Conservation (phyloP, 1,284 basidiomycete genomes). For the Cutaneotrichosporon spelunceum region DNA sequence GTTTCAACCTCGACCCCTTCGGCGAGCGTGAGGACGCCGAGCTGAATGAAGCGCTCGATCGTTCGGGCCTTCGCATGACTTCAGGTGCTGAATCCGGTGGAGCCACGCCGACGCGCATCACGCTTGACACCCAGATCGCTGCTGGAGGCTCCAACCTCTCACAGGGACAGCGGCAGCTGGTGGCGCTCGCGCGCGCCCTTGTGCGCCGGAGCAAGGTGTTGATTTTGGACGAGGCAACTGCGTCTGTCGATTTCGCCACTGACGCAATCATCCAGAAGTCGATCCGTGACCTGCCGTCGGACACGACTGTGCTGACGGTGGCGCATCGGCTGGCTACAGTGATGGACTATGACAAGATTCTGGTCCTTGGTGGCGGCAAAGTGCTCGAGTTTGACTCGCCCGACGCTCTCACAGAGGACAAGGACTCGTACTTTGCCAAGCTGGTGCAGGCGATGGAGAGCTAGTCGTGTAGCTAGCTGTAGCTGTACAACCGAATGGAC, state of each 20-base stretch:
- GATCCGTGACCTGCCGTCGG: conserved; percentile 52
- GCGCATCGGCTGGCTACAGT: conserved; percentile 55
- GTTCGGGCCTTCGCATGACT: conserved; percentile 51
- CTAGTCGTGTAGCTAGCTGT: background rate
- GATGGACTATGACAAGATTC: conserved; percentile 56
- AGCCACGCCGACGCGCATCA: conserved; percentile 43
- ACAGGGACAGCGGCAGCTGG: conserved; percentile 68
- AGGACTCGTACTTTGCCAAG: conserved; percentile 58
- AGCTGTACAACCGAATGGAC: background rate
- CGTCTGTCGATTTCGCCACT: conserved; percentile 52
- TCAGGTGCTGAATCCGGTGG: conserved; percentile 28
- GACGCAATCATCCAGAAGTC: conserved; percentile 55
- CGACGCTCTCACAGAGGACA: conserved; percentile 57
- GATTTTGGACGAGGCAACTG: conserved; percentile 58
- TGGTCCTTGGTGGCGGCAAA: conserved; percentile 57
- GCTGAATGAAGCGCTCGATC: conserved; percentile 56
- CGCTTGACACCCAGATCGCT: conserved; percentile 49
- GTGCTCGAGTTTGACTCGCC: conserved; percentile 61
- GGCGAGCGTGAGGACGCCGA: conserved; percentile 65
- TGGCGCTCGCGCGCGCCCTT: conserved; percentile 58
- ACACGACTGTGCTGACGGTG: conserved; percentile 51
- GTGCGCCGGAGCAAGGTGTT: conserved; percentile 56
- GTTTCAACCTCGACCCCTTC: conserved; percentile 74
- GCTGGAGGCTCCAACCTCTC: conserved; percentile 62
- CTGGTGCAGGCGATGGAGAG: conserved; percentile 58